Evolutionary conservation across 257 asterid species (phyloP), one percentile per base, ranked within the genome.

Genomic region (Scutellaria barbata): DNA sequence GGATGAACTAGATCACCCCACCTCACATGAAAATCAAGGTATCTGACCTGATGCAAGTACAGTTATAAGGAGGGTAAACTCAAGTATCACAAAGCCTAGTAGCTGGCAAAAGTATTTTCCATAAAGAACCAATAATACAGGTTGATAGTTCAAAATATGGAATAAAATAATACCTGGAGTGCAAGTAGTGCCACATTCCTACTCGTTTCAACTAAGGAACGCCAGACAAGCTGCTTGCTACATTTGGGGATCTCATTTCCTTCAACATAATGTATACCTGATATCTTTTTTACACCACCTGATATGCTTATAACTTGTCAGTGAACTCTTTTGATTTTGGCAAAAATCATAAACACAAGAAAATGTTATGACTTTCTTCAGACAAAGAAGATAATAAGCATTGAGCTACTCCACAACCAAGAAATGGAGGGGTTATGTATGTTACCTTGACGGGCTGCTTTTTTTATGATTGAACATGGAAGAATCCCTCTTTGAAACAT

Each of bases 161-260:
- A 64, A 74, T 39, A 63, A 66, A 43, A 64, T 46, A 77, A 63
- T 73, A 92, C 96, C 96, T 89, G 96, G 65, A 89, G 95, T 45
- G 96, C 96, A 71, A 89, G 90, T 79, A 88, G 95, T 63, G 96
- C 79, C 37, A 75, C 67, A 54, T 80, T 90, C 84, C 78, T 78
- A 82, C 96, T 80, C 77, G 76, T 84, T 74, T 90, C 96, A 80
- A 92, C 98, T 59, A 96, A 89, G 57, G 96, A 87, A 74, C 90
- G 88, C 96, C 96, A 92, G 77, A 83, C 72, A 63, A 84, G 84
- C 82, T 80, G 92, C 65, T 87, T 87, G 80, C 82, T 88, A 83
- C 80, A 82, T 81, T 75, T 86, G 18, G 91, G 90, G 53, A 82
- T 75, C 74, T 83, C 89, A 65, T 72, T 47, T 68, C 88, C 90